phyloP scores from a whole-genome alignment of 78 protist genomes.

The Andalucia godoyi region DNA sequence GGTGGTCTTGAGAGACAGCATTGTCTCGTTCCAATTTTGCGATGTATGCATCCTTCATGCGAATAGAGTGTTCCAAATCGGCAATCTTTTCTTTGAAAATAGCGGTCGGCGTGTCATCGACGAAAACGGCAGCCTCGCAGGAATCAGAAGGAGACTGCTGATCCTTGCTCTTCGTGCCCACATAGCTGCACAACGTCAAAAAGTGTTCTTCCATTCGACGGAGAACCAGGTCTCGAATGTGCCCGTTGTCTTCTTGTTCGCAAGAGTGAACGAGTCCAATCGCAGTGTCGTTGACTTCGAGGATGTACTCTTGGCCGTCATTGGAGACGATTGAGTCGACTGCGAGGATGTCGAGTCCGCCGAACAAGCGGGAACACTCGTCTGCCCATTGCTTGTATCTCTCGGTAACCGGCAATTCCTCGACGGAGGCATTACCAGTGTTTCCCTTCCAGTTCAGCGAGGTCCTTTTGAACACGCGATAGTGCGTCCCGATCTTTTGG shows the following conservation, averaged over 20 bases:
- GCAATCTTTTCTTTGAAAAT: too few species aligned
- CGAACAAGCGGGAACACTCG: slow-evolving; percentile 8
- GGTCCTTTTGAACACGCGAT: slow-evolving; percentile 4
- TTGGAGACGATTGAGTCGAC: slow-evolving; percentile 13
- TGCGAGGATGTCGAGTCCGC: slow-evolving; percentile 28
- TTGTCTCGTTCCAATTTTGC: too few species aligned
- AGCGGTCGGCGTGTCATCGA: too few species aligned
- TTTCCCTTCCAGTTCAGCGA: slow-evolving; percentile 1
- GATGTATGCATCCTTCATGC: too few species aligned
- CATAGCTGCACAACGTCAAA: too few species aligned
- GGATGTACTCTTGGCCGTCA: slow-evolving; percentile 24
- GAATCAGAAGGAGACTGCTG: too few species aligned
- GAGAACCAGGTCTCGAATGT: slow-evolving; percentile 14
- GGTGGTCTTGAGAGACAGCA: too few species aligned
- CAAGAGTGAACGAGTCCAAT: slow-evolving; percentile 9
- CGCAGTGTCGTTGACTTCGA: slow-evolving; percentile 30
- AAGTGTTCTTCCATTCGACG: background rate
- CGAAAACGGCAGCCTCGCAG: too few species aligned
- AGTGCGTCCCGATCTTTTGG: slow-evolving; percentile 24
- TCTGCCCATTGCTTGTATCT: slow-evolving; percentile 6
- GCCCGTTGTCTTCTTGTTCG: background rate
- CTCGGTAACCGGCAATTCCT: slow-evolving; percentile 1
- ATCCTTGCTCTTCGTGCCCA: too few species aligned
- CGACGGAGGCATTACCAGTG: background rate
- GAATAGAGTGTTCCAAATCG: too few species aligned